Evolutionary conservation across 306 rosid species (phyloP).

Genomic region (Oxytropis ochrocephala): DNA sequence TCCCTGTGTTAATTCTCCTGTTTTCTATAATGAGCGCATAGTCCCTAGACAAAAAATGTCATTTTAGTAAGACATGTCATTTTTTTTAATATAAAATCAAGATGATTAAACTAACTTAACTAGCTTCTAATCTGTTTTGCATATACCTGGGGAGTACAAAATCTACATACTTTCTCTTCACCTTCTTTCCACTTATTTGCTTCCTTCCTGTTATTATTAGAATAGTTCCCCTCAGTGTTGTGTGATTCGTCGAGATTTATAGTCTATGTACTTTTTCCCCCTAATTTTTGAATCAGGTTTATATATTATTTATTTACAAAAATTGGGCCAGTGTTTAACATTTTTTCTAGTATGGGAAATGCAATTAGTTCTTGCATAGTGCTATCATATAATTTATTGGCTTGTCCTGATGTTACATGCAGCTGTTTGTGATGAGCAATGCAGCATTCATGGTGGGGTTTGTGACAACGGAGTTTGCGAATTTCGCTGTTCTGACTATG

Average conservation of each 20-base stretch:
- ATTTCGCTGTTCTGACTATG: slow-evolving; percentile 88
- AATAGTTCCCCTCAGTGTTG: too few species aligned
- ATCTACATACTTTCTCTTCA: neutral
- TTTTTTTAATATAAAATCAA: too few species aligned
- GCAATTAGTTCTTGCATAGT: neutral
- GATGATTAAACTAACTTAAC: too few species aligned
- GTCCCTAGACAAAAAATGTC: too few species aligned
- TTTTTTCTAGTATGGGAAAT: neutral
- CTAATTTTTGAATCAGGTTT: neutral
- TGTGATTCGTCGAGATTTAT: too few species aligned
- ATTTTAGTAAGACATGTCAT: too few species aligned
- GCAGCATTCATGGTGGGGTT: slow-evolving; percentile 94
- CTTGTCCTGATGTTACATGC: slow-evolving; percentile 28
- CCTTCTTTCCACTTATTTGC: neutral
- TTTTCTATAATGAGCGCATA: too few species aligned
- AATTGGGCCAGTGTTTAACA: neutral
- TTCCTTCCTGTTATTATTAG: neutral
- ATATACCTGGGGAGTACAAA: neutral
- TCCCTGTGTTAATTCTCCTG: too few species aligned
- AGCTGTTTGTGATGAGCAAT: slow-evolving; percentile 93
- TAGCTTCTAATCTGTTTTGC: too few species aligned
- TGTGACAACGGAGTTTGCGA: slow-evolving; percentile 96
- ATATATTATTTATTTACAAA: neutral
- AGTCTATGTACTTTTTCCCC: neutral
- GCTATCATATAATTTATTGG: neutral